These are phyloP conservation scores for Kuraishia molischiana DNA, from an alignment of 805 yeast genomes.

Conservation along the genomic window DNA sequence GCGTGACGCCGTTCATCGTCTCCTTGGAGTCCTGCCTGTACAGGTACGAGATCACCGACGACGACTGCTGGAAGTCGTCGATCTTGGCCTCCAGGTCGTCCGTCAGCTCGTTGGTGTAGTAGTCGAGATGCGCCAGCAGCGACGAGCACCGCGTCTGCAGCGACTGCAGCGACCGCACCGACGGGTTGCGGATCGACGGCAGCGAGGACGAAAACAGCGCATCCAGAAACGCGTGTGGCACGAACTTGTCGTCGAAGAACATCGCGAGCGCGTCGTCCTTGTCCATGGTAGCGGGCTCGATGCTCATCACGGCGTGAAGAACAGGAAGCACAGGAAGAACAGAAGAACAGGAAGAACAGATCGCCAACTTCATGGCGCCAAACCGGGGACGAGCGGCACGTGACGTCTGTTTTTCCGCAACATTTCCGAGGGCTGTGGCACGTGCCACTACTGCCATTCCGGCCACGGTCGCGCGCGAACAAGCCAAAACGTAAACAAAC, in stretches of 20 bases:
- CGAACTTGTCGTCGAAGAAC: slow-evolving; percentile 61
- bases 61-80: slow-evolving; percentile 34
- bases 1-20: slow-evolving; percentile 31
- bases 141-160: slow-evolving; percentile 39
- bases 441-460: too few relatives aligned
- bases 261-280: slow-evolving; percentile 39
- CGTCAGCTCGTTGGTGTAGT: slow-evolving; percentile 49
- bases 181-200: slow-evolving; percentile 5
- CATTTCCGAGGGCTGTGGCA: too few relatives aligned
- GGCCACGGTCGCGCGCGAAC: too few relatives aligned
- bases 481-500: too few relatives aligned
- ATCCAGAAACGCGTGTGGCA: slow-evolving; percentile 56
- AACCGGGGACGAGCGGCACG: too few relatives aligned
- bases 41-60: slow-evolving; percentile 38
- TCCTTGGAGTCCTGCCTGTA: slow-evolving; percentile 7
- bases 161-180: slow-evolving; percentile 20
- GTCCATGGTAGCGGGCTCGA: too few relatives aligned
- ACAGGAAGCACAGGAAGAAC: too few relatives aligned
- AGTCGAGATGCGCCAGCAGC: slow-evolving; percentile 51
- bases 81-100: slow-evolving; percentile 42
- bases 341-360: too few relatives aligned
- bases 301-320: too few relatives aligned
- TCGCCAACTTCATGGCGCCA: too few relatives aligned
- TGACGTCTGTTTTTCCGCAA: too few relatives aligned
- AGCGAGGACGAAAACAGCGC: slow-evolving; percentile 40